Evolutionary conservation across 1,139 yeast species (phyloP), one percentile per base, ranked within the genome.

Genomic region (Ogataea hybrid): DNA sequence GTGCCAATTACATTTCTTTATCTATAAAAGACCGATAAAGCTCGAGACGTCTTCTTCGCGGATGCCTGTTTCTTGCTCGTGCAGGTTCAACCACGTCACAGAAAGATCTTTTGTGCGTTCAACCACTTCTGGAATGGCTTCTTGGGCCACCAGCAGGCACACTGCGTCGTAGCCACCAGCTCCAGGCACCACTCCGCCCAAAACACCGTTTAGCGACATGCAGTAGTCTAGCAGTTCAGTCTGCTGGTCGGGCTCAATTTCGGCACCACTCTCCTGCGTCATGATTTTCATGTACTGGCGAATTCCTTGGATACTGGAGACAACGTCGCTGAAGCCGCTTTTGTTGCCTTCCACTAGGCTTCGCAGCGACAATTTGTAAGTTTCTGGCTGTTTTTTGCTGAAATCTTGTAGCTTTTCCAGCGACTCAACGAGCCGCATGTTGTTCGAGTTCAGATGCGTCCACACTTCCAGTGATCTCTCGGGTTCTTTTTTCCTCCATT

Each of bases 81-180:
- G 66, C 35, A 84, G 63, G 49, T 80, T 75, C 46, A 84, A 66
- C 90, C 92, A 84, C 4, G 72, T 65, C 1, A 84, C 87, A 18
- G 64, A 60, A 3, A 21, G 34, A 21, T 16, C 32, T 1, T 35
- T 33, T 1, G 80, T 71, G 3, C 58, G 55, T 3, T 49, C 44
- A 11, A 63, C 54, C 34, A 86, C 67, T 3, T 58, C 45, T 0
- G 59, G 58, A 5, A 79, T 62, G 4, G 77, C 63, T 1, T 64
- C 61, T 22, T 75, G 80, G 3, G 76, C 66, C 4, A 84, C 83
- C 25, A 92, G 64, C 23, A 90, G 58, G 46, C 95, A 77, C 29
- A 92, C 77, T 0, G 98, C 98, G 67, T 92, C 98, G 59, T 79
- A 85, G 0, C 98, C 98, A 17, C 98, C 98, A 0, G 98, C 98